Percentiles rank a stretch among this genome's conserved stretches.
phyloP scores from a whole-genome alignment of 352 stramenopile genomes.

The Aphanomyces euteiches region DNA sequence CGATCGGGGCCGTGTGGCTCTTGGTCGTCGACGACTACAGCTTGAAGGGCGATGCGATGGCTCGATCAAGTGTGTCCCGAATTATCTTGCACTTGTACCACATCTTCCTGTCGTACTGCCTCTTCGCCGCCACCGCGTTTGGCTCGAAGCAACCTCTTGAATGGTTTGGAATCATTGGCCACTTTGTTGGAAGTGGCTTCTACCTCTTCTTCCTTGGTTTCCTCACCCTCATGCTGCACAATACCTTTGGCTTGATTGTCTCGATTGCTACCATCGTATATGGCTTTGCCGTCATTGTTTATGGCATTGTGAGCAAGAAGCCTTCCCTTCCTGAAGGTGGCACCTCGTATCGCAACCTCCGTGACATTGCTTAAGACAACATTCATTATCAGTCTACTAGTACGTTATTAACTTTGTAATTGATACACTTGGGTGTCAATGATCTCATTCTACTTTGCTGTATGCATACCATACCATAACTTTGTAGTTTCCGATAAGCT shows the following conservation, averaged over 20 bases:
- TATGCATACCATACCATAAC: no score
- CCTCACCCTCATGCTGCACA: constrained; percentile 25
- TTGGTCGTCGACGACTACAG: constrained; percentile 22
- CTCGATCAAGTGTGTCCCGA: not conserved
- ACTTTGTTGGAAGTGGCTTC: constrained; percentile 25
- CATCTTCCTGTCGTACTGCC: constrained; percentile 4
- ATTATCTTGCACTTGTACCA: constrained; percentile 27
- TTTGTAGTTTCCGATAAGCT: no score
- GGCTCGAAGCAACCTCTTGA: constrained; percentile 13
- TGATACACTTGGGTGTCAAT: no score
- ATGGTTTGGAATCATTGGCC: constrained; percentile 23
- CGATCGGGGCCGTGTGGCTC: constrained; percentile 19
- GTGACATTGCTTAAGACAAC: not conserved
- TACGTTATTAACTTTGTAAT: no score
- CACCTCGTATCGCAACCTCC: constrained; percentile 28
- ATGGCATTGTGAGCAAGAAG: constrained; percentile 28
- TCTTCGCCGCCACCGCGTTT: constrained; percentile 19
- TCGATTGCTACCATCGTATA: constrained; percentile 24
- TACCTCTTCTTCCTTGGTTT: constrained; percentile 29
- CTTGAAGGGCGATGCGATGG: not conserved
- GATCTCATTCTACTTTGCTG: no score
- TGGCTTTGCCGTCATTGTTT: constrained; percentile 20
- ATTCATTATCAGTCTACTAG: no score
- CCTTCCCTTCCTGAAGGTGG: constrained; percentile 16
- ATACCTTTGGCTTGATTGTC: constrained; percentile 15